Evolutionary conservation across 495 filamentous ascomycete genomes (phyloP), one percentile per base, ranked within the genome.

Genomic region (Talaromyces stipitatus): DNA sequence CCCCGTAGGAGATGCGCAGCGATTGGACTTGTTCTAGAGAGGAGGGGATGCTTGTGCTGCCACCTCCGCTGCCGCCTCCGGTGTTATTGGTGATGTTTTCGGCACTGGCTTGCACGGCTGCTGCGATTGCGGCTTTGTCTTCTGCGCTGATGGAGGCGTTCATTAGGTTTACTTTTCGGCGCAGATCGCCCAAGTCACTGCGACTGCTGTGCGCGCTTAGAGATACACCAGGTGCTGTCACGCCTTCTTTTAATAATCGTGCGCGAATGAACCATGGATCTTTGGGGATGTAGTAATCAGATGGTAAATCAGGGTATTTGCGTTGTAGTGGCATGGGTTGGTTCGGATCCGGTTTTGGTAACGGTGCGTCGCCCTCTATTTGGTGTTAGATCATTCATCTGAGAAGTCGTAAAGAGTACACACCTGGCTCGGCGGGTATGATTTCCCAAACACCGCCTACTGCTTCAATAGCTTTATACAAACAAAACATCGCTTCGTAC

Each of bases 261-360:
- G 90, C 91, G 56, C 89, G 85, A 61, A 98, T 95, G 47, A 95
- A 87, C 94, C 94, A 98, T 20, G 92, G 91, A 64, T 98, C 95
- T 56, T 89, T 88, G 0, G 94, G 92, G 28, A 96, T 79, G 55
- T 82, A 86, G 66, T 91, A 94, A 51, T 85, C 80, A 10, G 74
- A 71, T 18, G 72, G 72, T 3, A 78, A 59, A 32, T 77, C 69
- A 6, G 74, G 69, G 41, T 78, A 78, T 62, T 77, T 77, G 58
- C 58, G 71, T 59, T 78, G 75, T n/a, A 78, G 60, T 8, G 72
- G 70, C 30, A 63, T 66, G 11, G 69, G 65, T 33, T 68, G 59
- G 22, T 72, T 68, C 3, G 62, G 59, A 9, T 68, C 61, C 5
- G 57, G 56, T 12, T 59, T 20, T 5, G 22, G 48, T 32, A 58